Conservation (phyloP, 2,329 filamentous ascomycete genomes). For the Aspergillus chevalieri region DNA sequence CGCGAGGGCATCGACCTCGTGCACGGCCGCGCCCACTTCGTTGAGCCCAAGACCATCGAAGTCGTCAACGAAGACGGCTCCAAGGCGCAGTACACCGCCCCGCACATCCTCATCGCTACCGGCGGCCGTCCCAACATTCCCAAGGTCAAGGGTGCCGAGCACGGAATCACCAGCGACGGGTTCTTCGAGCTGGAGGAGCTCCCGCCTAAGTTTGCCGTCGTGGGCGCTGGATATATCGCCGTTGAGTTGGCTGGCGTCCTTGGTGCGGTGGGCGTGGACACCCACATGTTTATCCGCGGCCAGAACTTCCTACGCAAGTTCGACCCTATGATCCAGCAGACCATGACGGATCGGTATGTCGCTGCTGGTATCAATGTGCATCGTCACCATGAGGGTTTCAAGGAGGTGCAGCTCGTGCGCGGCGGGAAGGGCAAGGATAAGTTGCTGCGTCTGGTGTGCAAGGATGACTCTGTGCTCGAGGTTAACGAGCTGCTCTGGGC, state of each 20-base stretch:
- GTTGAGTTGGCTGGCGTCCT: constrained; percentile 48
- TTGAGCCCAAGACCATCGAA: constrained; percentile 40
- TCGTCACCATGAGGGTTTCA: constrained; percentile 41
- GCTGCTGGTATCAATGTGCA: constrained; percentile 44
- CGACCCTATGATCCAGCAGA: constrained; percentile 48
- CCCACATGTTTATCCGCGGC: constrained; percentile 47
- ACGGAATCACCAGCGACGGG: constrained; percentile 47
- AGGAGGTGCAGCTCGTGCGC: constrained; percentile 42
- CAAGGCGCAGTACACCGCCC: constrained; percentile 36
- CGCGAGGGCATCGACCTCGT: constrained; percentile 47
- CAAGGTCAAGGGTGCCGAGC: constrained; percentile 40
- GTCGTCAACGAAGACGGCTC: constrained; percentile 39
- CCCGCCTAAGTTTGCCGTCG: constrained; percentile 45
- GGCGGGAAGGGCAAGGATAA: constrained; percentile 44
- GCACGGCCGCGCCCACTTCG: constrained; percentile 44
- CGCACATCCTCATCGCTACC: constrained; percentile 45
- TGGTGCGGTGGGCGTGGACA: constrained; percentile 45
- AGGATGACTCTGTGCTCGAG: constrained; percentile 39
- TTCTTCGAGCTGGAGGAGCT: constrained; percentile 48
- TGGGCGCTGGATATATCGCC: constrained; percentile 48
- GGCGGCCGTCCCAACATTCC: constrained; percentile 44
- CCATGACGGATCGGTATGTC: constrained; percentile 48
- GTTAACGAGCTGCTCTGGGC: constrained; percentile 49
- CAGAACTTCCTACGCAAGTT: constrained; percentile 46
- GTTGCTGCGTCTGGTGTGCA: constrained; percentile 38